Evolutionary conservation across 768 basidiomycete genomes (phyloP).

Genomic region (Infundibulicybe gibba): DNA sequence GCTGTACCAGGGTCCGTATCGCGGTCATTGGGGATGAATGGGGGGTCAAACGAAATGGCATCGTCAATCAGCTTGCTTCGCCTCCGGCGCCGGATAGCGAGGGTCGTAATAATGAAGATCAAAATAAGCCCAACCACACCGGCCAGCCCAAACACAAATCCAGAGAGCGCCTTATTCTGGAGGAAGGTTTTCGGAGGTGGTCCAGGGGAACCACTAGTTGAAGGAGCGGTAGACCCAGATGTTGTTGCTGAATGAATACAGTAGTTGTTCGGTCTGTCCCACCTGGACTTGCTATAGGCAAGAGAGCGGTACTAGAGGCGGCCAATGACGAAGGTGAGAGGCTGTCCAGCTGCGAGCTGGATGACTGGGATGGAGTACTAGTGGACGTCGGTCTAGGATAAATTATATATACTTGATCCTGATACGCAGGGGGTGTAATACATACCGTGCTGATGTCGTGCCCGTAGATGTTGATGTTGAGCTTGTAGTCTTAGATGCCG

Average conservation of each 20-base stretch:
- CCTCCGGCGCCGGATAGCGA: constrained; percentile 45
- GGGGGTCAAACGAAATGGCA: constrained; percentile 51
- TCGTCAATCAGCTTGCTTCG: constrained; percentile 37
- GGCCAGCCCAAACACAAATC: constrained; percentile 50
- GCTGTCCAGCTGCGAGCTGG: no score
- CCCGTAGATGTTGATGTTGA: constrained; percentile 1
- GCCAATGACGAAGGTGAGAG: constrained; percentile 3
- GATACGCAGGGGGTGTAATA: constrained; percentile 8
- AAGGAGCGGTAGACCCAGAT: constrained; percentile 20
- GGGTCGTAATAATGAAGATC: constrained; percentile 40
- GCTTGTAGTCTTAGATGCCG: background rate
- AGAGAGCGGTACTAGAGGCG: constrained; percentile 9
- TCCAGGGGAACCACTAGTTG: constrained; percentile 9
- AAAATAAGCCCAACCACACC: constrained; percentile 45
- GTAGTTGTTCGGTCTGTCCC: constrained; percentile 22
- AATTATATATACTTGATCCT: no score
- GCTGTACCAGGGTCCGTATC: constrained; percentile 18
- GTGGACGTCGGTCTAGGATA: no score
- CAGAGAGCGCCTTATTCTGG: constrained; percentile 61
- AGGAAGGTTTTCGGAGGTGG: constrained; percentile 42
- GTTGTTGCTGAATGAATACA: constrained; percentile 14
- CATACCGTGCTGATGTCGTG: background rate
- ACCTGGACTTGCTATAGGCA: constrained; percentile 16
- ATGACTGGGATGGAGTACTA: no score
- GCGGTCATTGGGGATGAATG: constrained; percentile 15